Evolutionary conservation across 2,329 filamentous ascomycete species (phyloP).

Genomic region (Penicillium sp.): DNA sequence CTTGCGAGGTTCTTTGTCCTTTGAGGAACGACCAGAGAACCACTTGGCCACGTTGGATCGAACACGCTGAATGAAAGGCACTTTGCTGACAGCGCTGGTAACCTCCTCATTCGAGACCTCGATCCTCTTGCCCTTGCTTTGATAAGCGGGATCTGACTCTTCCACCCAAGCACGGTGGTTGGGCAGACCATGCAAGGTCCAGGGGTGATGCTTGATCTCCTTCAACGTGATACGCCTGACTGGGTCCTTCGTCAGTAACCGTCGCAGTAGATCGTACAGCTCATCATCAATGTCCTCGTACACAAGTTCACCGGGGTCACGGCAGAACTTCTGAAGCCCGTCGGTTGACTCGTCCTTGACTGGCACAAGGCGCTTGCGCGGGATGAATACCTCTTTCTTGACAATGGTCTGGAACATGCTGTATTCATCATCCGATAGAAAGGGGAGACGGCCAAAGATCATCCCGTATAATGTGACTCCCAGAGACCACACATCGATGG

Average conservation of each 20-base stretch:
- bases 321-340: conserved; percentile 46
- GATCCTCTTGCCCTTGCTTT: conserved; percentile 76
- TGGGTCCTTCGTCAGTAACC: conserved; percentile 84
- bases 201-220: conserved; percentile 90
- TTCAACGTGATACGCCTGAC: conserved; percentile 79
- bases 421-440: conserved; percentile 85
- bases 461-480: conserved; percentile 95
- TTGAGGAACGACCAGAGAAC: conserved; percentile 42
- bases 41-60: conserved; percentile 71
- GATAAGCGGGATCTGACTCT: conserved; percentile 78
- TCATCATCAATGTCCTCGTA: conserved; percentile 84
- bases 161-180: conserved; percentile 82
- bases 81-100: conserved; percentile 80
- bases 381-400: conserved; percentile 87
- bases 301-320: conserved; percentile 69
- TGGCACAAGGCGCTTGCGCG: conserved; percentile 73
- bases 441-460: conserved; percentile 88
- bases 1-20: conserved; percentile 43
- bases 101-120: conserved; percentile 89
- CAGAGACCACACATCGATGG: conserved; percentile 96
- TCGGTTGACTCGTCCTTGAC: conserved; percentile 48
- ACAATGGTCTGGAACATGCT: conserved; percentile 89
- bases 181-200: conserved; percentile 75
- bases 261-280: conserved; percentile 70
- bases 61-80: conserved; percentile 80